Base-by-base conservation (phyloP, 345 rosid species). In the Balakata baccata region DNA sequence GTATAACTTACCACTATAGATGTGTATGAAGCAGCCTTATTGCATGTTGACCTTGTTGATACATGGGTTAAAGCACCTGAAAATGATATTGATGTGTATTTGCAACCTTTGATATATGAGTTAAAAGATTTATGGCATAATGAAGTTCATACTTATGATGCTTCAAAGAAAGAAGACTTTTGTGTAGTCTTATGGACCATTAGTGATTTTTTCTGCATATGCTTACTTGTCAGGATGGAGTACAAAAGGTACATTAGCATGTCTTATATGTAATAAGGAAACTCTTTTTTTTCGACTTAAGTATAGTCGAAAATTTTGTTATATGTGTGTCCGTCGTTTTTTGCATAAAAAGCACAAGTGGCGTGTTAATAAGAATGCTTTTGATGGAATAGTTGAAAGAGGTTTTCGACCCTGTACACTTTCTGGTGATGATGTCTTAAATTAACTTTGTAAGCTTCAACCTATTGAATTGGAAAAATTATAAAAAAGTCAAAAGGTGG, bases 51-150 rank as follows among this genome's bases (percentile, higher is more conserved):
- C 66, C 0, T 17, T 49, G 13, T 23, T 71, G 2, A 71, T 71
- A 25, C 75, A 14, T 1, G 12, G 29, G 0, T n/a, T 7, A 61
- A 46, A 0, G 8, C 34, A 12, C 23, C 18, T 0, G 18, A 45
- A 12, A 64, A 69, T 62, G 46, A 62, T 34, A 62, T 62, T 62
- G 66, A 62, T 62, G 66, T 62, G 20, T 37, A 62, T 45, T 11
- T 39, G 2, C 2, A 22, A 69, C 37, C 72, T 4, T 20, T 69
- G 2, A 38, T 69, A 0, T 18, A 53, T 3, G 66, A 37, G 16
- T 69, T 69, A 11, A 13, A 25, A 14, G 22, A 49, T 6, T 51
- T 68, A 17, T 68, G 70, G 58, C 4, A 0, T 13, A 3, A 10
- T 23, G 71, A 59, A 10, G 7, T 34, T 12, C 5, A 50, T 3